A percentile compares a stretch with the other conserved stretches of the same genome.
These are phyloP conservation scores for Aspergillus transmontanensis DNA, from an alignment of 2,329 filamentous ascomycete genomes.

Conservation along the genomic window DNA sequence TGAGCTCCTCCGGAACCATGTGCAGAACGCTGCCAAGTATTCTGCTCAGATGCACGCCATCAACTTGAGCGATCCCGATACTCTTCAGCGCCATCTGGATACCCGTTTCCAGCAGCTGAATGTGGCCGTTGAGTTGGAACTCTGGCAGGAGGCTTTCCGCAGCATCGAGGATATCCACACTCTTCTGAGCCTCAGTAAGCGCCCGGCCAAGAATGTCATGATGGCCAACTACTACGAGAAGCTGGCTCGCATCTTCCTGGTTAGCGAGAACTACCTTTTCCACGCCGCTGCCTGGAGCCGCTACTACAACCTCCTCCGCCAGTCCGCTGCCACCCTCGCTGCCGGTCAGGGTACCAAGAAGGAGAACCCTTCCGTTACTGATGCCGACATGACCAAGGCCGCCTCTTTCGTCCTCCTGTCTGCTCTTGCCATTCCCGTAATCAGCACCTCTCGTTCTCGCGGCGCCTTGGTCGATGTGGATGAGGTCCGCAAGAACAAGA, in stretches of 20 bases:
- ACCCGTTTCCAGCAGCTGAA: conserved; percentile 98
- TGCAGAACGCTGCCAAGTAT: conserved; percentile 99
- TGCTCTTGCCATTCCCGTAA: conserved; percentile 96
- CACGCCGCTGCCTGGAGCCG: conserved; percentile 96
- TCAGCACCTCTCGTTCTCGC: conserved; percentile 94
- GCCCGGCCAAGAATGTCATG: conserved; percentile 97
- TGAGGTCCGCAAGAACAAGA: conserved; percentile 98
- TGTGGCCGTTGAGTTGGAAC: conserved; percentile 93
- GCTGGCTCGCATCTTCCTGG: conserved; percentile 95
- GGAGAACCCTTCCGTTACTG: conserved; percentile 87
- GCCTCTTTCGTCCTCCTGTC: conserved; percentile 95
- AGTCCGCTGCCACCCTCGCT: conserved; percentile 81
- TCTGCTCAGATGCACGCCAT: conserved; percentile 99
- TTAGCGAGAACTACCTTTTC: conserved; percentile 99
- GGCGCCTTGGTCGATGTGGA: conserved; percentile 96
- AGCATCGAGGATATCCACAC: conserved; percentile 99
- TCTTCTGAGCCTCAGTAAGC: conserved; percentile 94
- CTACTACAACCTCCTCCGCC: conserved; percentile 94
- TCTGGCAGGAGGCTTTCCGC: conserved; percentile 99
- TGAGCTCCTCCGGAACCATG: conserved; percentile 96
- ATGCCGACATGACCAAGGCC: conserved; percentile 88
- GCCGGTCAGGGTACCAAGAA: conserved; percentile 87
- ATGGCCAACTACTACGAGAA: conserved; percentile 99
- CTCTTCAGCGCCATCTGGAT: conserved; percentile 93
- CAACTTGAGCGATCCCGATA: conserved; percentile 96